Base-by-base conservation (phyloP, 805 yeast genomes). In the Metschnikowia matae region DNA sequence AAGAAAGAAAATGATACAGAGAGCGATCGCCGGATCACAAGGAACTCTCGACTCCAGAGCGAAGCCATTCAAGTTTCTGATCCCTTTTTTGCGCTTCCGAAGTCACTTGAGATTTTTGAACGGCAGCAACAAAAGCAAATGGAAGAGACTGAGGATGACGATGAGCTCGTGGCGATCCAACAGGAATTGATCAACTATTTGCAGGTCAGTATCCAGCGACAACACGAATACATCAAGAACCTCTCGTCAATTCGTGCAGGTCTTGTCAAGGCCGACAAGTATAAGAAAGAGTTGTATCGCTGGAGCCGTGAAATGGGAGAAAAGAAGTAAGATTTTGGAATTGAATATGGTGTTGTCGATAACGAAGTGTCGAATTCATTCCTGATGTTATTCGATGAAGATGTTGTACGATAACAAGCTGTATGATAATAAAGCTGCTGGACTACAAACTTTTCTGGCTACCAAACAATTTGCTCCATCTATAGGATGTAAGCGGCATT, bases 251-350 rank as follows among this genome's bases (percentile, higher is more conserved):
- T 94, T 35, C 77, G 97, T 57, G 78, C 78, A 59, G 95, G 90
- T 0, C 70, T 92, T 26, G 82, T 87, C 34, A 79, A 87, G 59
- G 92, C 96, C 0, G 88, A 87, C 58, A 73, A 92, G 53, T 76
- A 87, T 57, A 84, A 88, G 57, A 79, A 79, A 41, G 81, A 83
- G 56, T 78, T 94, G 42, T 78, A 75, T 54, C 79, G 81, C 56
- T 92, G 98, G 98, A 87, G 94, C 49, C 80, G 80, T 59, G 97
- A 91, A 62, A 86, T 87, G 80, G 76, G 85, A 54, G 95, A 63
- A 45, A 62, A 62, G 54, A 64, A 61, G 49, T 43, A 26, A 11
- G 35, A 17, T n/a, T n/a, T 6, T 35, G 18, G 29, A 4, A 8
- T 26, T 26, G 29, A 26, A 26, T 26, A 4, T 26, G 29, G 29